phyloP scores from a whole-genome alignment of 345 rosid genomes.

The Ceriops tagal region DNA sequence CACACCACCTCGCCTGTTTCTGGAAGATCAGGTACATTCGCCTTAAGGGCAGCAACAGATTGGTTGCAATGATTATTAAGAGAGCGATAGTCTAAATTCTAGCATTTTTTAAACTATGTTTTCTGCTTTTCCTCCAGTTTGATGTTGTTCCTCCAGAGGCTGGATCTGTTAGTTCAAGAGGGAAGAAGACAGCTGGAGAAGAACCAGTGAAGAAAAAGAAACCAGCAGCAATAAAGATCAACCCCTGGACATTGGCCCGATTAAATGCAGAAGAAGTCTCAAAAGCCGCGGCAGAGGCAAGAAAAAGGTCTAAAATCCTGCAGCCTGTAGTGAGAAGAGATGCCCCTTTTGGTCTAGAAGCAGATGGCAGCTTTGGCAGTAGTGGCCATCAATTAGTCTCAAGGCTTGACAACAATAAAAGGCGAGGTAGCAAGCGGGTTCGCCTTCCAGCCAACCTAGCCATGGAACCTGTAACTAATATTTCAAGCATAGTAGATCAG shows the following conservation, averaged over 20 bases:
- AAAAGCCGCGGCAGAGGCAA: slow-evolving; percentile 94
- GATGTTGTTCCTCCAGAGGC: slow-evolving; percentile 98
- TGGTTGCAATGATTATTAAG: not conserved
- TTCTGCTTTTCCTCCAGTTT: slow-evolving; percentile 47
- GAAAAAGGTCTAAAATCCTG: slow-evolving; percentile 79
- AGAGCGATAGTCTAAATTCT: not conserved
- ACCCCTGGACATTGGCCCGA: slow-evolving; percentile 94
- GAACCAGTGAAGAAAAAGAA: slow-evolving; percentile 76
- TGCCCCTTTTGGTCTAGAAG: slow-evolving; percentile 52
- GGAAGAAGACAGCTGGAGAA: slow-evolving; percentile 59
- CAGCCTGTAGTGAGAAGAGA: slow-evolving; percentile 70
- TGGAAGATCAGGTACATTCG: slow-evolving; percentile 81
- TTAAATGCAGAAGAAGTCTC: slow-evolving; percentile 93
- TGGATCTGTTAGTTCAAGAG: slow-evolving; percentile 83
- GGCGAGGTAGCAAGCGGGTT: slow-evolving; percentile 65
- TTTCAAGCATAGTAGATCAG: slow-evolving; percentile 31
- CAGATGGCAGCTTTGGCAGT: slow-evolving; percentile 73
- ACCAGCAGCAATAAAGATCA: slow-evolving; percentile 69
- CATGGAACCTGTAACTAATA: slow-evolving; percentile 51
- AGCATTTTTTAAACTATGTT: not conserved
- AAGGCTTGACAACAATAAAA: slow-evolving; percentile 56
- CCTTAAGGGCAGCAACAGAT: not conserved
- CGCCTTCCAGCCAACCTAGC: slow-evolving; percentile 73
- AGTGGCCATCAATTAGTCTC: slow-evolving; percentile 65
- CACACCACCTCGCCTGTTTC: slow-evolving; percentile 89